phyloP scores from a whole-genome alignment of 2,329 filamentous ascomycete genomes.

The Pseudogymnoascus destructans region DNA sequence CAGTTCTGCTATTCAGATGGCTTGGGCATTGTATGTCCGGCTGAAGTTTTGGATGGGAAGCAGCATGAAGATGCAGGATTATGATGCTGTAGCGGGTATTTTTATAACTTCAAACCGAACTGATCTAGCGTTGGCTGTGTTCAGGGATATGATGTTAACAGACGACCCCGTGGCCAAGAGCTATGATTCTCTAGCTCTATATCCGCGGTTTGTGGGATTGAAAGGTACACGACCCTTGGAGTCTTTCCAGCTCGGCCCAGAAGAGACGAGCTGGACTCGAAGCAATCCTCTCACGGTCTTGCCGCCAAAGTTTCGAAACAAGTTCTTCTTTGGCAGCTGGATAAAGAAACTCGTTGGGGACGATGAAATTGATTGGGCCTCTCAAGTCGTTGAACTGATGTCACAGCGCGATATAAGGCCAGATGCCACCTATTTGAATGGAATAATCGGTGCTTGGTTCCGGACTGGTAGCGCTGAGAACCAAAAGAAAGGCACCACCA shows the following conservation, averaged over 20 bases:
- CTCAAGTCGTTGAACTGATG: conserved; percentile 64
- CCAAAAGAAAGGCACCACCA: conserved; percentile 47
- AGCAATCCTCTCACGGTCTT: conserved; percentile 32
- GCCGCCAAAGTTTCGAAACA: conserved; percentile 46
- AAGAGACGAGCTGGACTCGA: conserved; percentile 27
- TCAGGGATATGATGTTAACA: conserved; percentile 71
- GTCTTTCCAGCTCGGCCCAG: conserved; percentile 15
- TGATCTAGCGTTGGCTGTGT: conserved; percentile 59
- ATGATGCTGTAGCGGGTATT: conserved; percentile 58
- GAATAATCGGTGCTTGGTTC: conserved; percentile 67
- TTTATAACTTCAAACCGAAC: conserved; percentile 55
- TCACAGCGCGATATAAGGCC: conserved; percentile 52
- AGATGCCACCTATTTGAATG: conserved; percentile 66
- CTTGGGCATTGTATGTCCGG: conserved; percentile 54
- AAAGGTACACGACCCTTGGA: conserved; percentile 12
- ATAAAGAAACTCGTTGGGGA: conserved; percentile 69
- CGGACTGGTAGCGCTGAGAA: conserved; percentile 44
- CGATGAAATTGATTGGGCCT: conserved; percentile 56
- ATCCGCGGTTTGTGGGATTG: conserved; percentile 11
- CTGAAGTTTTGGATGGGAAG: conserved; percentile 48
- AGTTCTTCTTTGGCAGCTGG: conserved; percentile 81
- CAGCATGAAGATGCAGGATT: conserved; percentile 57
- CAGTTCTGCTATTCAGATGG: conserved; percentile 37
- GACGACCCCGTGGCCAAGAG: conserved; percentile 10
- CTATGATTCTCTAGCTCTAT: conserved; percentile 19